Percentiles rank a stretch among this genome's conserved stretches.
These are phyloP conservation scores for Yamadazyma siamensis DNA, from an alignment of 1,139 yeast species.

Conservation along the genomic window DNA sequence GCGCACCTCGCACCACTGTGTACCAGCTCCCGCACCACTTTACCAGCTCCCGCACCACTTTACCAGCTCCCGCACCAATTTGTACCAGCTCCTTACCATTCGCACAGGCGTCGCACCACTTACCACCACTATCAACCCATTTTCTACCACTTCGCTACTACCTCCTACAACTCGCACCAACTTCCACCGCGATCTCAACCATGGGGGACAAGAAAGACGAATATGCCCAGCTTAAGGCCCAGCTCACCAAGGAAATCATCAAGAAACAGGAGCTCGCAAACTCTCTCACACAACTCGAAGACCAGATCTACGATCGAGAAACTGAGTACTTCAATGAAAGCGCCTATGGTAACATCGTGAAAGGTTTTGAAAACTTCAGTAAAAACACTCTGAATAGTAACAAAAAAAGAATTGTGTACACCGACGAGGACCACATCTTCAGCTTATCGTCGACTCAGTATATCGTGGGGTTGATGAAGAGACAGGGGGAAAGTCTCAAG, in stretches of 20 bases:
- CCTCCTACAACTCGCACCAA: background rate
- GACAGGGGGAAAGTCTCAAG: conserved; percentile 22
- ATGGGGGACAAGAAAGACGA: conserved; percentile 34
- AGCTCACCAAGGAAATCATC: conserved; percentile 61
- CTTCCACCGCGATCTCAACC: background rate
- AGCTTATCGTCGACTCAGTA: conserved; percentile 76
- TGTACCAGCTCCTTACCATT: too few relatives aligned
- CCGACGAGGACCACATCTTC: conserved; percentile 83
- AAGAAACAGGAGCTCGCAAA: conserved; percentile 65
- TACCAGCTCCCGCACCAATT: too few relatives aligned
- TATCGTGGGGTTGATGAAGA: conserved; percentile 55
- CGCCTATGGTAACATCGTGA: conserved; percentile 74
- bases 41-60: too few relatives aligned
- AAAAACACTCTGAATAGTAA: conserved; percentile 40
- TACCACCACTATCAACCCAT: too few relatives aligned
- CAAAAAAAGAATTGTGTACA: conserved; percentile 55
- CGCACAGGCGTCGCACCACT: too few relatives aligned
- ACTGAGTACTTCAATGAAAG: conserved; percentile 71
- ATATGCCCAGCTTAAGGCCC: conserved; percentile 66
- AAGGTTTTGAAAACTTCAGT: conserved; percentile 83
- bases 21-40: too few relatives aligned
- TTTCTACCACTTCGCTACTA: too few relatives aligned
- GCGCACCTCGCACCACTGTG: too few relatives aligned
- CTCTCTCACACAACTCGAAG: conserved; percentile 64
- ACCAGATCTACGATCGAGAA: conserved; percentile 78